Base-by-base conservation (phyloP, 805 yeast genomes). In the Wickerhamomyces strasburgensis region DNA sequence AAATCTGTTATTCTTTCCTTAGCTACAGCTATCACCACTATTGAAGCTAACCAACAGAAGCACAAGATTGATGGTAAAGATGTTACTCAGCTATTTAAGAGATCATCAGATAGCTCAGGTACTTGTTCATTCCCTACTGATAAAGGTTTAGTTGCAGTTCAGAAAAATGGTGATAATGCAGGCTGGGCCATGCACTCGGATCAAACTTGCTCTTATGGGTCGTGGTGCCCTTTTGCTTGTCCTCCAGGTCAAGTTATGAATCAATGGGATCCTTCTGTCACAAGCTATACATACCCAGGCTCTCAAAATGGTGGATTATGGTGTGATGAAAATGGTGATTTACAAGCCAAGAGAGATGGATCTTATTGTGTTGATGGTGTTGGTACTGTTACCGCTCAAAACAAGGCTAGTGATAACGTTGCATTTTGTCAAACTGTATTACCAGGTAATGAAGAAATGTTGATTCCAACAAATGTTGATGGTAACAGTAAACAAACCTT, bases 381-480 rank as follows among this genome's bases (percentile, higher is more conserved):
- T 46, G 90, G 86, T 25, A 75, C 90, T 14, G 79, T 85, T n/a
- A 50, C 59, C 23, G 84, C 75, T 17, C 52, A 67, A 39, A 85
- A 85, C 66, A 50, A 58, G 9, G 78, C 82, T 14, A 68, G 68
- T 29, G 42, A 63, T 5, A 65, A 72, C 40, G 88, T 86, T 46
- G 89, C 96, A 6, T 78, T 87, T 61, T 87, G 96, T 60, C 96
- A 88, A 65, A 87, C 96, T 7, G 95, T 88, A 6, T 69, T 88
- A 39, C 96, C 96, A 17, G 96, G 96, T 48, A 84, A 86, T 60
- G 96, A 87, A 65, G 95, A 87, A 49, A 87, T 87, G 96, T 68
- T 86, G 57, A 86, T 88, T 47, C 96, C 96, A 42, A 86, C 94
- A 16, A 57, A 70, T 37, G 77, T 81, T 39, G 70, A 64, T n/a